Conservation (phyloP, 2,329 filamentous ascomycete genomes). For the Cercospora sp. region DNA sequence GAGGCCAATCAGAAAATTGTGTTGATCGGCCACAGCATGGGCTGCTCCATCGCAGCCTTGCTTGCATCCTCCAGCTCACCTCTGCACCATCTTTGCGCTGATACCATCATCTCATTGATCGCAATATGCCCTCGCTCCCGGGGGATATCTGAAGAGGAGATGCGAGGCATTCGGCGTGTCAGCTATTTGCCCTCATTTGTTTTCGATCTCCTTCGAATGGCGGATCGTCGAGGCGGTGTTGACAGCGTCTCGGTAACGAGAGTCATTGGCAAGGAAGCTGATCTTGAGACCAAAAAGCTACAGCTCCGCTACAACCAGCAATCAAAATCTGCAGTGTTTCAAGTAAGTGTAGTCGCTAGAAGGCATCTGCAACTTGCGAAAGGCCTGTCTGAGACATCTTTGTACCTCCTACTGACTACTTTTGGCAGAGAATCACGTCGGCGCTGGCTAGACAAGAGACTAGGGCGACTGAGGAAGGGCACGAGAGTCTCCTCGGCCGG, state of each 20-base stretch:
- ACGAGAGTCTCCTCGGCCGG: conserved; percentile 63
- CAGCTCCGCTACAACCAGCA: conserved; percentile 78
- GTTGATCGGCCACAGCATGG: conserved; percentile 86
- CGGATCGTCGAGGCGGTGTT: conserved; percentile 76
- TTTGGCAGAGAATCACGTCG: conserved; percentile 76
- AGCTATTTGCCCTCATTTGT: conserved; percentile 69
- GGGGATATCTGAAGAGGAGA: conserved; percentile 45
- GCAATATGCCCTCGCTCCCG: conserved; percentile 77
- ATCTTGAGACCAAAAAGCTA: conserved; percentile 64
- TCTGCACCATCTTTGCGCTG: conserved; percentile 52
- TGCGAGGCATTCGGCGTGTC: conserved; percentile 55
- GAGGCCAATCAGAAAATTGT: conserved; percentile 68
- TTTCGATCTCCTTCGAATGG: conserved; percentile 74
- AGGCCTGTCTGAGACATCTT: no score
- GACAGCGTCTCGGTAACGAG: conserved; percentile 76
- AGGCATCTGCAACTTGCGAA: no score
- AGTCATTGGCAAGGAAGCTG: conserved; percentile 69
- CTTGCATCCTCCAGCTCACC: conserved; percentile 63
- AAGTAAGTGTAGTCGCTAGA: no score
- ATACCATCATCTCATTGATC: conserved; percentile 70
- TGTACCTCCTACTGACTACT: no score
- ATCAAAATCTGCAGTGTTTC: conserved; percentile 78
- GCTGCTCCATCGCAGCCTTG: conserved; percentile 72
- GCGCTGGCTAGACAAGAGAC: conserved; percentile 51
- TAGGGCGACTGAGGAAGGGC: conserved; percentile 11